Evolutionary conservation across 768 basidiomycete species (phyloP).

Genomic region (Arthromyces matolae): DNA sequence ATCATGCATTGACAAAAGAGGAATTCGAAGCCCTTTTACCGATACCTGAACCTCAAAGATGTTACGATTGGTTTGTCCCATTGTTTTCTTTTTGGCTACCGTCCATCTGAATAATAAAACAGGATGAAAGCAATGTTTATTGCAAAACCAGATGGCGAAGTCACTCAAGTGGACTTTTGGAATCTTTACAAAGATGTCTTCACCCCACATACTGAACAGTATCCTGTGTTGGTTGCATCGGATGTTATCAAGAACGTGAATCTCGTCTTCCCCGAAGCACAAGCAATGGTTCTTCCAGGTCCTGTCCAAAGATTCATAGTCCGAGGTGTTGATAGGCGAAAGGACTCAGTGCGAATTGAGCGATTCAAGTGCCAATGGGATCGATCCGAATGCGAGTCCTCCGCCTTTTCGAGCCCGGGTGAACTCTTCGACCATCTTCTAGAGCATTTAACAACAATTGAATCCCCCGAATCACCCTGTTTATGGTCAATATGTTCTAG

Average conservation of each 20-base stretch:
- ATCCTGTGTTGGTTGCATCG: constrained; percentile 72
- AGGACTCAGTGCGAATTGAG: constrained; percentile 52
- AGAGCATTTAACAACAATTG: constrained; percentile 46
- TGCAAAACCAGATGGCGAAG: constrained; percentile 67
- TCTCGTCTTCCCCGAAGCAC: constrained; percentile 77
- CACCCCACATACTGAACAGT: constrained; percentile 49
- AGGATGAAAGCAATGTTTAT: constrained; percentile 95
- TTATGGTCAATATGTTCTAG: constrained; percentile 69
- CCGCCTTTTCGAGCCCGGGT: constrained; percentile 47
- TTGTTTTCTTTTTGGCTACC: neutral
- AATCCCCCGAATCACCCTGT: constrained; percentile 50
- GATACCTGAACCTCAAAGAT: constrained; percentile 71
- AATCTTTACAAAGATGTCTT: constrained; percentile 88
- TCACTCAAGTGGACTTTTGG: constrained; percentile 97
- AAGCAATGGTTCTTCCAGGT: constrained; percentile 80
- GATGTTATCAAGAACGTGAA: constrained; percentile 95
- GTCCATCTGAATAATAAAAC: constrained; percentile 5
- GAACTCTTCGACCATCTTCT: constrained; percentile 74
- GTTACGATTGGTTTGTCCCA: constrained; percentile 69
- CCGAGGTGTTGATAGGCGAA: constrained; percentile 73
- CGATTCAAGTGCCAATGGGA: constrained; percentile 80
- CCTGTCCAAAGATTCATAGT: constrained; percentile 80
- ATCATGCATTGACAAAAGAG: constrained; percentile 68
- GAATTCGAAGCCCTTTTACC: constrained; percentile 59
- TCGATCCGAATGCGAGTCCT: constrained; percentile 48